Conservation (phyloP, 2,329 filamentous ascomycete species). For the Colletotrichum tropicale region DNA sequence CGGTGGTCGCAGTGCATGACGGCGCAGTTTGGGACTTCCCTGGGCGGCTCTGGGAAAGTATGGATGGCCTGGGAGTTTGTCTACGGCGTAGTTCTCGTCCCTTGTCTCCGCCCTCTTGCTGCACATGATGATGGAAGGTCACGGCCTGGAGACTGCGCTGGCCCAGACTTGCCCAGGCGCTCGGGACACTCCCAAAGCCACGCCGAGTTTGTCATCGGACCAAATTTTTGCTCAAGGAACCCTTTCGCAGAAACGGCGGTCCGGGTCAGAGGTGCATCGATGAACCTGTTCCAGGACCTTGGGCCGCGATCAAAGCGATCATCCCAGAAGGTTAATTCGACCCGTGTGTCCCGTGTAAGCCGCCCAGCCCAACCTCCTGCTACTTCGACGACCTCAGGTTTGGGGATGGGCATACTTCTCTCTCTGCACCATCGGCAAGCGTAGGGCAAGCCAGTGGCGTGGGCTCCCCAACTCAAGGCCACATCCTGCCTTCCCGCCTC, state of each 20-base stretch:
- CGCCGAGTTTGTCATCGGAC: slow-evolving; percentile 6
- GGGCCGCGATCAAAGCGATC: slow-evolving; percentile 7
- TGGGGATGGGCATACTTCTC: not conserved
- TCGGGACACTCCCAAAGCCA: not conserved
- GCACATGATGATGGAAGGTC: not conserved
- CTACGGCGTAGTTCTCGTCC: not conserved
- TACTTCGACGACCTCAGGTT: not conserved
- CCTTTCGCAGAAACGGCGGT: not conserved
- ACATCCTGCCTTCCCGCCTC: not conserved
- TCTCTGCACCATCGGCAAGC: not conserved
- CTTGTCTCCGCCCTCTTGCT: not conserved
- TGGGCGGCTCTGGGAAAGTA: not conserved
- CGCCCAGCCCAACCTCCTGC: not conserved
- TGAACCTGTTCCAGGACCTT: slow-evolving; percentile 1
- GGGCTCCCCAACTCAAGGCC: not conserved
- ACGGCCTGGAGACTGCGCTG: slow-evolving; percentile 1
- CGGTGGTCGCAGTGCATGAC: not conserved
- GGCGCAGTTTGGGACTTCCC: not conserved
- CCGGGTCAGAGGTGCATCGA: slow-evolving; percentile 5
- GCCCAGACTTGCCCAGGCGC: not conserved
- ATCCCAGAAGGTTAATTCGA: slow-evolving; percentile 12
- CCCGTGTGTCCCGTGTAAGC: not conserved
- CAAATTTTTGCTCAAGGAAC: not conserved
- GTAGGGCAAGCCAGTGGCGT: not conserved
- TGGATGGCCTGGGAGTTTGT: not conserved